Evolutionary conservation across 768 basidiomycete species (phyloP).

Genomic region (Sporobolomyces phaffii): DNA sequence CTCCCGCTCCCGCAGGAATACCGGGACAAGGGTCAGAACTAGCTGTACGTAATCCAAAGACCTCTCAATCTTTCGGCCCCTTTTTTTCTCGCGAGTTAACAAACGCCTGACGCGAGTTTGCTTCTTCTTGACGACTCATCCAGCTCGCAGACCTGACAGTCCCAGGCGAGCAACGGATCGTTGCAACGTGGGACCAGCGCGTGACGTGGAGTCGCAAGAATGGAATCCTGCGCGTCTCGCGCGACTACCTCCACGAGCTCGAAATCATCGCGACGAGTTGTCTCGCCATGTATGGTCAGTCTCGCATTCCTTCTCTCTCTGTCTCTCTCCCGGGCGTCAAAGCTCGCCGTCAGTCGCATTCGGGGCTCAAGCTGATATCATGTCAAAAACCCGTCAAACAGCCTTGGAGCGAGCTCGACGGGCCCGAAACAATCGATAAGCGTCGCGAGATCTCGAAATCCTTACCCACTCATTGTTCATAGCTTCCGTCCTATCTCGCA

Average conservation of each 20-base stretch:
- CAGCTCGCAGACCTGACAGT: constrained; percentile 2
- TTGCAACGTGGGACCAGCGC: not conserved
- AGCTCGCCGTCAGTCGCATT: no score
- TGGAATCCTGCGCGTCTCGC: not conserved
- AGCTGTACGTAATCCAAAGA: not conserved
- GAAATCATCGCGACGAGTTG: not conserved
- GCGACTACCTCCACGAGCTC: not conserved
- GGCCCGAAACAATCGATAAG: no score
- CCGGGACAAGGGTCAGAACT: not conserved
- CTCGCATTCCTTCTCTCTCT: not conserved
- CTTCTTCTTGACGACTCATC: not conserved
- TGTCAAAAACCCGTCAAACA: no score
- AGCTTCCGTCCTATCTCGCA: no score
- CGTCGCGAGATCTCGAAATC: no score
- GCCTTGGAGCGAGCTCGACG: no score
- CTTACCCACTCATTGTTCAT: no score
- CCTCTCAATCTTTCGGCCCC: not conserved
- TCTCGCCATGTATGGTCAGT: not conserved
- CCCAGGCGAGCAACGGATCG: not conserved
- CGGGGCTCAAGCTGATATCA: no score
- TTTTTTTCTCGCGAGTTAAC: not conserved
- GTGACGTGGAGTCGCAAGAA: not conserved
- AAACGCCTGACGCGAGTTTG: not conserved
- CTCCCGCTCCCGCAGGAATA: not conserved
- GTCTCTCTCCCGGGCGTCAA: no score